These are phyloP conservation scores for Grosmannia serpens DNA, from an alignment of 2,329 filamentous ascomycete genomes.

Conservation along the genomic window DNA sequence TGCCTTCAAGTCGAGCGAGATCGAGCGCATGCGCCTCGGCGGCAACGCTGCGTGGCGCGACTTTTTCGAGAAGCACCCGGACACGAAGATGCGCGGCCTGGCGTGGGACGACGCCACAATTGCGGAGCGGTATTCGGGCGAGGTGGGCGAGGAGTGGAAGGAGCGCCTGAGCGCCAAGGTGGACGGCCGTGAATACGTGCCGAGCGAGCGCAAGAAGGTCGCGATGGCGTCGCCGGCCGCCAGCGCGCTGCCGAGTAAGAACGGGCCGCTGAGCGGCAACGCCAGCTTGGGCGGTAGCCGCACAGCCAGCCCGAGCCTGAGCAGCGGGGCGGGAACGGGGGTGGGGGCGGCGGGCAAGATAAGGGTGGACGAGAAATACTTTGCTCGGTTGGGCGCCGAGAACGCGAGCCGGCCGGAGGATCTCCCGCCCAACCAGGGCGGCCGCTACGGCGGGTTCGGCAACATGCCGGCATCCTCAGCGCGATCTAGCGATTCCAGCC, in stretches of 20 bases:
- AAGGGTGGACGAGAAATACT: constrained; percentile 76
- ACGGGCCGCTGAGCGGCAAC: neutral
- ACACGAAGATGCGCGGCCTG: constrained; percentile 54
- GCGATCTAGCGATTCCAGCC: constrained; percentile 27
- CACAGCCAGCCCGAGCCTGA: constrained; percentile 15
- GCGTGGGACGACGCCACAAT: constrained; percentile 83
- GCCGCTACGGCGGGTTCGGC: constrained; percentile 86
- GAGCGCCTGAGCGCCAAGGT: constrained; percentile 79
- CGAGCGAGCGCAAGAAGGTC: constrained; percentile 43
- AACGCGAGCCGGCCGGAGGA: constrained; percentile 67
- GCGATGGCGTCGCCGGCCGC: constrained; percentile 22
- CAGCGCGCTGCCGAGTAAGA: neutral
- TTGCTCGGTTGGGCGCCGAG: constrained; percentile 70
- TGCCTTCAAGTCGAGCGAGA: constrained; percentile 87
- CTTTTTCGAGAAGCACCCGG: constrained; percentile 69
- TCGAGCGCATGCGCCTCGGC: constrained; percentile 84
- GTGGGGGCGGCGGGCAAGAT: constrained; percentile 30
- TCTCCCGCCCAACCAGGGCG: constrained; percentile 78
- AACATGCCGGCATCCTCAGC: constrained; percentile 51
- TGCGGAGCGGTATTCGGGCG: constrained; percentile 78
- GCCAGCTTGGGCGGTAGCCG: constrained; percentile 12
- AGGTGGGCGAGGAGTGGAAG: constrained; percentile 91
- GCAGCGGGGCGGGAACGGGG: constrained; percentile 8
- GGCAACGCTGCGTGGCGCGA: constrained; percentile 79
- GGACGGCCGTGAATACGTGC: constrained; percentile 77